Evolutionary conservation across 116 monocot species (phyloP).

Genomic region (Papilionanthe hybrid): DNA sequence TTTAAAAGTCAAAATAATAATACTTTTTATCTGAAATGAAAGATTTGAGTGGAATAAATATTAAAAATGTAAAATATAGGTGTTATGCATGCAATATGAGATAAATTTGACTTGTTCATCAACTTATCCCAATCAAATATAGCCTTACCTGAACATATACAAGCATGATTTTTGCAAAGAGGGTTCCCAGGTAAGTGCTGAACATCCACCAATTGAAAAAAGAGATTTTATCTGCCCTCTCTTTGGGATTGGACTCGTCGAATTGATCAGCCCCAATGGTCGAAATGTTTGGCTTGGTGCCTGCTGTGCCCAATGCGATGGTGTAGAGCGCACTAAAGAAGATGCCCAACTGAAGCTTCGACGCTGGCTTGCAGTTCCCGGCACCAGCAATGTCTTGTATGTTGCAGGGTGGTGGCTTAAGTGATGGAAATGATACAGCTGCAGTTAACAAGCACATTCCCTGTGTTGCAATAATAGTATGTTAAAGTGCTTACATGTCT

Average conservation of each 20-base stretch:
- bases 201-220: slow-evolving; percentile 97
- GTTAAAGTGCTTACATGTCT: not conserved
- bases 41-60: too few relatives aligned
- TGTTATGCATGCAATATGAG: too few relatives aligned
- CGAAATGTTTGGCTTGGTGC: slow-evolving; percentile 65
- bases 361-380: slow-evolving; percentile 15
- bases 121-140: too few relatives aligned
- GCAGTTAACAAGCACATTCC: slow-evolving; percentile 47
- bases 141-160: slow-evolving; percentile 51
- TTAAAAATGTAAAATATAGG: too few relatives aligned
- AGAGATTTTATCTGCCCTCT: slow-evolving; percentile 48
- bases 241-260: slow-evolving; percentile 59
- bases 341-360: slow-evolving; percentile 36
- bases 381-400: not conserved
- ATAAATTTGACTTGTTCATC: too few relatives aligned
- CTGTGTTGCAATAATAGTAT: slow-evolving; percentile 7
- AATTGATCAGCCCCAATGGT: slow-evolving; percentile 73
- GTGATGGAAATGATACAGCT: slow-evolving; percentile 28
- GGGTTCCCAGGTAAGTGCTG: slow-evolving; percentile 63
- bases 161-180: slow-evolving; percentile 59
- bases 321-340: slow-evolving; percentile 56
- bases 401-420: slow-evolving; percentile 44
- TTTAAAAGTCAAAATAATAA: too few relatives aligned
- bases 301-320: slow-evolving; percentile 44
- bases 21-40: too few relatives aligned